Percentiles rank a stretch among this genome's conserved stretches.
phyloP scores from a whole-genome alignment of 2,329 filamentous ascomycete species.

The Penicillium sp. region DNA sequence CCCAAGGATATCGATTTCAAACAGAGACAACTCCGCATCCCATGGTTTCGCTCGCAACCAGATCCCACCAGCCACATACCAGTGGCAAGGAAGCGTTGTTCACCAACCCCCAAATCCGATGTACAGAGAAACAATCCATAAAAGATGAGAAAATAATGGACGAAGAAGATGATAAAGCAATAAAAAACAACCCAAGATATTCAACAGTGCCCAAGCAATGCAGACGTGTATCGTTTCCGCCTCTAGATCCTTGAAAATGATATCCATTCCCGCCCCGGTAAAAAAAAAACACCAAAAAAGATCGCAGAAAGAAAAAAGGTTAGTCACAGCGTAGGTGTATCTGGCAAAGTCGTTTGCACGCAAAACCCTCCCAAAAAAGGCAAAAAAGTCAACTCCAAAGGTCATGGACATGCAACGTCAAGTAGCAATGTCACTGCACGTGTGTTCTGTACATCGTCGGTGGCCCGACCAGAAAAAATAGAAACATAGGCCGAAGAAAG shows the following conservation, averaged over 20 bases:
- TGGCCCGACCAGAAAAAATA: constrained; percentile 28
- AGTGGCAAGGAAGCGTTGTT: constrained; percentile 32
- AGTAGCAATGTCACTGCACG: constrained; percentile 36
- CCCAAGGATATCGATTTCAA: constrained; percentile 31
- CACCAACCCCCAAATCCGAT: constrained; percentile 36
- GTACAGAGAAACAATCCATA: constrained; percentile 31
- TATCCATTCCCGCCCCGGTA: constrained; percentile 35
- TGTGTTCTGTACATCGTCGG: constrained; percentile 43
- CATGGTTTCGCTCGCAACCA: constrained; percentile 36
- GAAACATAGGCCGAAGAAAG: constrained; percentile 28
- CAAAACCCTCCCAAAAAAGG: constrained; percentile 25
- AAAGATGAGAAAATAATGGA: constrained; percentile 25
- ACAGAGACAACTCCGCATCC: constrained; percentile 41
- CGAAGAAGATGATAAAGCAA: constrained; percentile 21
- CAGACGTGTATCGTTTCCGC: constrained; percentile 48
- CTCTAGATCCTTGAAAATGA: constrained; percentile 42
- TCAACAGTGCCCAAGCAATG: constrained; percentile 43
- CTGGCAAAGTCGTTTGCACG: constrained; percentile 30
- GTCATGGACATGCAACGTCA: constrained; percentile 35
- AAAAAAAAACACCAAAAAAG: constrained; percentile 30
- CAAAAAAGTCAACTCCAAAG: constrained; percentile 38
- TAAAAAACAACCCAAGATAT: constrained; percentile 34
- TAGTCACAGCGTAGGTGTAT: constrained; percentile 30
- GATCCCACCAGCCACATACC: constrained; percentile 32
- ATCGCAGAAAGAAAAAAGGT: constrained; percentile 22